Conservation (phyloP, 1,284 basidiomycete species). For the Boletus semigastroideus region DNA sequence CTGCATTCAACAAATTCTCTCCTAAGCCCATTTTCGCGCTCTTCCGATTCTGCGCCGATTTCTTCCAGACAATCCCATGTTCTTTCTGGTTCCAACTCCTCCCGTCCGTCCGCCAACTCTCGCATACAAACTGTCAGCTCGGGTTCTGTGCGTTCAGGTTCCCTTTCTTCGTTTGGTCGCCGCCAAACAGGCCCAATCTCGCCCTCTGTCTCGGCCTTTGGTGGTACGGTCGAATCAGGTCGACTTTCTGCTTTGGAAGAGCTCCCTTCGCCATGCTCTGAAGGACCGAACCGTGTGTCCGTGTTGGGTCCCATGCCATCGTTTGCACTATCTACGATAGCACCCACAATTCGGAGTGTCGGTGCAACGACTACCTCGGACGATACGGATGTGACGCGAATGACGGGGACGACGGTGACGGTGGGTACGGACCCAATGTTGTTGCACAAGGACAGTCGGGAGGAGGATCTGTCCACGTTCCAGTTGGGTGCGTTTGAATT, state of each 20-base stretch:
- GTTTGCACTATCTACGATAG: conserved; percentile 25
- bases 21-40: conserved; percentile 43
- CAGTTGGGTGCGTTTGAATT: conserved; percentile 27
- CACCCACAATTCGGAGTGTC: conserved; percentile 34
- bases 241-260: conserved; percentile 26
- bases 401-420: conserved; percentile 21
- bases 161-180: conserved; percentile 52
- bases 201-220: conserved; percentile 42
- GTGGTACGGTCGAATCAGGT: conserved; percentile 20
- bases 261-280: conserved; percentile 10
- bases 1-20: conserved; percentile 60
- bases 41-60: conserved; percentile 51
- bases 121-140: conserved; percentile 35
- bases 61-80: conserved; percentile 37
- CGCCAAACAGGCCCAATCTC: conserved; percentile 31
- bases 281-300: conserved; percentile 33
- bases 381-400: conserved; percentile 31
- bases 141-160: conserved; percentile 49
- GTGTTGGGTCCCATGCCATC: conserved; percentile 35
- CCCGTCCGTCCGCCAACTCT: conserved; percentile 44
- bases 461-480: conserved; percentile 9
- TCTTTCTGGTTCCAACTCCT: conserved; percentile 45
- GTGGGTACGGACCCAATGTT: conserved; percentile 9
- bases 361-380: conserved; percentile 33
- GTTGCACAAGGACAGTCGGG: conserved; percentile 11